phyloP scores from a whole-genome alignment of 495 filamentous ascomycete species.

The Xylaria telfairii region DNA sequence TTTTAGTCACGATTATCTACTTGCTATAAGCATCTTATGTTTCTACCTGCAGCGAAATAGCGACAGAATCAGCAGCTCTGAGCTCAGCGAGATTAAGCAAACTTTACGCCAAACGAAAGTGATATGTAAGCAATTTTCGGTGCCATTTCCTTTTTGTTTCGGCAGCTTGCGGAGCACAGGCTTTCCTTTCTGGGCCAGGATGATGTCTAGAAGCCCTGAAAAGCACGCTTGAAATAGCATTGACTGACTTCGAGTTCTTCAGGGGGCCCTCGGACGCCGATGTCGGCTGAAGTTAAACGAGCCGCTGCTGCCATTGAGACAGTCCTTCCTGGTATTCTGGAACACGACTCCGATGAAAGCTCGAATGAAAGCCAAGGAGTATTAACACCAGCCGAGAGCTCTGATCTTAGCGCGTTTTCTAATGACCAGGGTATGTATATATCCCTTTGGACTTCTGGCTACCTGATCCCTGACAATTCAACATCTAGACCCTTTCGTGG shows the following conservation, averaged over 20 bases:
- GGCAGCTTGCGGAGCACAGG: too few relatives aligned
- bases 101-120: conserved; percentile 18
- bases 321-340: conserved; percentile 18
- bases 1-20: conserved; percentile 44
- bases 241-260: too few relatives aligned
- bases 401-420: background rate
- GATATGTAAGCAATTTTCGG: too few relatives aligned
- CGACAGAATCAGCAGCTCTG: conserved; percentile 18
- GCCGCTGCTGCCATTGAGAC: conserved; percentile 21
- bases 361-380: conserved; percentile 6
- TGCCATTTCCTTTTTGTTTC: too few relatives aligned
- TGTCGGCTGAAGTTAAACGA: conserved; percentile 17
- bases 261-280: conserved; percentile 7
- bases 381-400: conserved; percentile 4
- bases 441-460: too few relatives aligned
- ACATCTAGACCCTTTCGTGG: conserved; percentile 15
- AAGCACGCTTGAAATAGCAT: too few relatives aligned
- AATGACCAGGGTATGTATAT: conserved; percentile 11
- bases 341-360: conserved; percentile 11
- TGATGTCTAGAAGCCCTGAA: too few relatives aligned
- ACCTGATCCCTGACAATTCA: background rate
- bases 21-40: conserved; percentile 50
- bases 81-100: conserved; percentile 17
- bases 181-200: too few relatives aligned
- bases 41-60: conserved; percentile 35